Conservation (phyloP, 345 rosid species). For the Rhodamnia argentea region DNA sequence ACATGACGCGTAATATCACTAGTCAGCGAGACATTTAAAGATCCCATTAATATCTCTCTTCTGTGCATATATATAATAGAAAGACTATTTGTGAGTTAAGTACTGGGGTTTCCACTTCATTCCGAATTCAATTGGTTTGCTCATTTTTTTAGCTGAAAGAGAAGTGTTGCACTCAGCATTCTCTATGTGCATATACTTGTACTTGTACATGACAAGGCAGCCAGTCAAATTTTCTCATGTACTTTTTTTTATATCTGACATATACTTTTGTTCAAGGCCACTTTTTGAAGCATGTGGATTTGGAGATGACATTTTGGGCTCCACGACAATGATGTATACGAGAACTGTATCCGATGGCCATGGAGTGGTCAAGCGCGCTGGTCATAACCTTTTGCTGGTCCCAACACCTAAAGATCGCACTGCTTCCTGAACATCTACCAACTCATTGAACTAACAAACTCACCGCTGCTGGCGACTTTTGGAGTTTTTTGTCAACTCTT, state of each 20-base stretch:
- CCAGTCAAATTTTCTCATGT: background rate
- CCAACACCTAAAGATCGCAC: constrained; percentile 11
- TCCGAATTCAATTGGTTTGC: background rate
- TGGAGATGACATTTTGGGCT: constrained; percentile 68
- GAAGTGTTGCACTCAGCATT: background rate
- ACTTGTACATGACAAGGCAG: background rate
- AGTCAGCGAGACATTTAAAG: background rate
- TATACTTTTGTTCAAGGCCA: constrained; percentile 24
- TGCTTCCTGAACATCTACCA: background rate
- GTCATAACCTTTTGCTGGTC: constrained; percentile 24
- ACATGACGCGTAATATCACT: background rate
- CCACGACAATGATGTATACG: constrained; percentile 80
- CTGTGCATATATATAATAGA: background rate
- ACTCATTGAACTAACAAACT: background rate
- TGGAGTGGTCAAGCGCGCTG: constrained; percentile 16
- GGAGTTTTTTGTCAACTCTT: background rate
- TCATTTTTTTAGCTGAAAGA: background rate
- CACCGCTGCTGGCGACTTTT: background rate
- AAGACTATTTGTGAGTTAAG: background rate
- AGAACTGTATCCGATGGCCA: constrained; percentile 17
- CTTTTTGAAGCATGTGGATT: constrained; percentile 88
- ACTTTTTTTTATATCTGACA: background rate
- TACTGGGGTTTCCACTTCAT: background rate
- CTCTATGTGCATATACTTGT: background rate
- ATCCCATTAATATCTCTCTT: background rate